Conservation (phyloP, 257 asterid species). For the Scutellaria barbata region DNA sequence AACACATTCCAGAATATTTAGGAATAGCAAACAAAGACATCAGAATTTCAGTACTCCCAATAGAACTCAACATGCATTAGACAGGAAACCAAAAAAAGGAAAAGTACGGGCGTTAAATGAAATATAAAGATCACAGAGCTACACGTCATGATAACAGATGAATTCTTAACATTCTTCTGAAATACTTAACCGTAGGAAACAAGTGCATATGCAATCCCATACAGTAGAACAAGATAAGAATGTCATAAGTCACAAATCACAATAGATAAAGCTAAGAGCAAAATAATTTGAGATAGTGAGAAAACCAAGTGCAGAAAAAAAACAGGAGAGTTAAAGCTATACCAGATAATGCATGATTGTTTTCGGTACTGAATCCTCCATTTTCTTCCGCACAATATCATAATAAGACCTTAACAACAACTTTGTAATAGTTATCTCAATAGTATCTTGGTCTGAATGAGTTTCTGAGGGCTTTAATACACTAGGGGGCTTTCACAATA, state of each 20-base stretch:
- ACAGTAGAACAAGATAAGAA: background rate
- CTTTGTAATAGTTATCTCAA: constrained; percentile 74
- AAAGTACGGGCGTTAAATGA: constrained; percentile 1
- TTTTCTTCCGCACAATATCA: constrained; percentile 80
- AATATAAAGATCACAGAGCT: background rate
- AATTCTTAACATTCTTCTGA: background rate
- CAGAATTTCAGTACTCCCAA: constrained; percentile 20
- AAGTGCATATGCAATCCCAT: constrained; percentile 12
- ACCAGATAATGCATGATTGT: constrained; percentile 98
- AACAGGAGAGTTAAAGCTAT: constrained; percentile 26
- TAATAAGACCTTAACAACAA: constrained; percentile 77
- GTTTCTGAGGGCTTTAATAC: constrained; percentile 81
- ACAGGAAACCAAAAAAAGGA: constrained; percentile 14
- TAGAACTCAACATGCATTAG: background rate
- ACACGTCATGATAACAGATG: background rate
- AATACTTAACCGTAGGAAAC: background rate
- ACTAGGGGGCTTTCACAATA: constrained; percentile 67
- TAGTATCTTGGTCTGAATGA: constrained; percentile 66
- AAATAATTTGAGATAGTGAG: background rate
- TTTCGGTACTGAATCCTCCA: constrained; percentile 82
- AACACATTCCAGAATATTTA: constrained; percentile 16
- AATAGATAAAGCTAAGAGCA: background rate
- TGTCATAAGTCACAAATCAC: background rate
- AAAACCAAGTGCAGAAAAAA: constrained; percentile 14
- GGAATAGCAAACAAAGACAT: background rate